These are phyloP conservation scores for Pyrenochaeta sp. DNA, from an alignment of 2,329 filamentous ascomycete species.

Conservation along the genomic window DNA sequence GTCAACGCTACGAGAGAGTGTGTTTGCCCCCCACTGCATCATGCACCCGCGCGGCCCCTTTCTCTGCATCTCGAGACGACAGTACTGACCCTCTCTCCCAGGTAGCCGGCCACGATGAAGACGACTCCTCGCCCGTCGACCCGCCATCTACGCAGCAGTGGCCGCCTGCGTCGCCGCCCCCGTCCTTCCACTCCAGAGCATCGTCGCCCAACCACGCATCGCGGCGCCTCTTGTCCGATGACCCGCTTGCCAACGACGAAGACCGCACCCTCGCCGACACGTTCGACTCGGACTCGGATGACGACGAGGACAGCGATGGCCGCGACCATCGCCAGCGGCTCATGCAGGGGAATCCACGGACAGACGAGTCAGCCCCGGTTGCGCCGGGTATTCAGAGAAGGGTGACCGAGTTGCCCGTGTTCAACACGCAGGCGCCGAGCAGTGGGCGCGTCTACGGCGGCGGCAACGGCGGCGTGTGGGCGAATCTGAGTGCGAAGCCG, in stretches of 20 bases:
- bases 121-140: conserved; percentile 46
- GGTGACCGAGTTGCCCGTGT: conserved; percentile 64
- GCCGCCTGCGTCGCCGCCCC: conserved; percentile 62
- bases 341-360: conserved; percentile 70
- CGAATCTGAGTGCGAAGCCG: conserved; percentile 91
- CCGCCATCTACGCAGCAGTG: conserved; percentile 39
- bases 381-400: conserved; percentile 54
- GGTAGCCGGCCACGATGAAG: conserved; percentile 56
- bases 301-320: conserved; percentile 70
- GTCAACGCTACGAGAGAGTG: conserved; percentile 60
- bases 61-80: conserved; percentile 1
- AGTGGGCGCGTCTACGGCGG: conserved; percentile 69
- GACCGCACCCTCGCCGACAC: conserved; percentile 89
- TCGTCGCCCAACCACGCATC: conserved; percentile 68
- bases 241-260: conserved; percentile 64
- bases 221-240: conserved; percentile 62
- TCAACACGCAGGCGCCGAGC: conserved; percentile 51
- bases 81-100: conserved; percentile 34
- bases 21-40: conserved; percentile 29
- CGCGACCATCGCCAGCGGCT: conserved; percentile 85
- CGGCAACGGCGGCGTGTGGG: conserved; percentile 95
- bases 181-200: conserved; percentile 87
- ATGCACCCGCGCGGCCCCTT: conserved; percentile 17
- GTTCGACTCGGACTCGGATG: conserved; percentile 80
- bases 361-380: conserved; percentile 30